Base-by-base conservation (phyloP, 257 asterid species). In the Perilla frutescens region DNA sequence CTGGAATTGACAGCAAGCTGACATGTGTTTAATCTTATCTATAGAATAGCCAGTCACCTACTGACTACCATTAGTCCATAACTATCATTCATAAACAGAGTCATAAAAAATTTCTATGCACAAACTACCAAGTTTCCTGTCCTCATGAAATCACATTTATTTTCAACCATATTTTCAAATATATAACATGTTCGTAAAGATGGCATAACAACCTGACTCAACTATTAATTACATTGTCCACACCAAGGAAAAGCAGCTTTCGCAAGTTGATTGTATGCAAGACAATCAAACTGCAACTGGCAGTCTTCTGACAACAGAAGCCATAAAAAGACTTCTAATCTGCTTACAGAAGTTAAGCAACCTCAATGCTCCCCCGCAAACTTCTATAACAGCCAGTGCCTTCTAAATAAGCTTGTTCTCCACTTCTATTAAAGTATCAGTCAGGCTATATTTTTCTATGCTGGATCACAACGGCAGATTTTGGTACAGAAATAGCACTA, bases 331-430 rank as follows among this genome's bases (percentile, higher is more conserved):
- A 70, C 47, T 45, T 26, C 12, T 56, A 48, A 71, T 31, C 40
- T 40, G 67, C 55, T 48, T 43, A 62, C 31, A 62, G 51, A 43
- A 71, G 39, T 32, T 41, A 47, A 79, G n/a, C 49, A n/a, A 32
- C 48, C 61, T 60, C 45, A 26, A 61, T n/a, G 37, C 58, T 71
- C n/a, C 58, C 37, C 75, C 37, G 71, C 13, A 57, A 43, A 61
- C 68, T 60, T 59, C 51, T 36, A 62, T 20, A 9, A 53, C 59
- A 43, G 61, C 48, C 40, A 8, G 39, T 55, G 64, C 61, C 68
- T 32, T 71, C 63, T 56, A 47, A 45, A 36, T 60, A 15, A 74
- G 70, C 57, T 66, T 44, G 68, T 71, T 48, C 71, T 14, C 34
- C 47, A 60, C n/a, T 47, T 58, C 48, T 56, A 70, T 39, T 64